Evolutionary conservation across 129 eudicot species (phyloP), one percentile per base, ranked within the genome.

Genomic region (Flaveria brownii): DNA sequence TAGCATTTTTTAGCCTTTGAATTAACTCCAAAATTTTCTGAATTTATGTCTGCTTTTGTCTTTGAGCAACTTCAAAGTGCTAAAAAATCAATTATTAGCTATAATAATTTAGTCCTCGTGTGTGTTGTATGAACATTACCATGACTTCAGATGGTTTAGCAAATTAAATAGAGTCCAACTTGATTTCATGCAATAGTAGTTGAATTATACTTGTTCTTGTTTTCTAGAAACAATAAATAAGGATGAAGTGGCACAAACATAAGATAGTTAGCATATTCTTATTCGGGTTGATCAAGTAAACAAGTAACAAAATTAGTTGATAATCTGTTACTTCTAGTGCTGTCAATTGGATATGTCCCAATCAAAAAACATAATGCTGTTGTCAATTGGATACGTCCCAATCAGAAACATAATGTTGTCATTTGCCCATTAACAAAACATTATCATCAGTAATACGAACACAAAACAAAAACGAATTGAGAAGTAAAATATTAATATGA

Each of bases 11-110:
- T 80, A 80, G 71, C 63, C 17, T 80, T 74, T 74, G 68, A 68
- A 74, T 74, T 70, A 80, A 74, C 26, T 80, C 76, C 80, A 80
- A 74, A 36, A 36, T 36, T 64, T 79, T 64, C 73, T 79, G 68
- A 79, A 52, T 72, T 63, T 23, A 52, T 52, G 16, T 54, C 30
- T 72, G 60, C 68, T 59, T 69, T 33, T 69, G 51, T 59, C 55
- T 28, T 36, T 60, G 49, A 41, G 47, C 74, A 52, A 26, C 33
- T 7, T 66, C 13, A 12, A 67, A 55, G 36, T 41, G 75, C 45
- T 77, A 39, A 68, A 45, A 36, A 55, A 47, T 41, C 52, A 17
- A 55, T 68, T 55, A 25, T 69, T 28, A 52, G 57, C 30, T 41
- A 42, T 68, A 36, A 12, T 7, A 39, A 9, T 25, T 14, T 16